These are phyloP conservation scores for Macaranga tanarius DNA, from an alignment of 441 rosid species.

Conservation along the genomic window DNA sequence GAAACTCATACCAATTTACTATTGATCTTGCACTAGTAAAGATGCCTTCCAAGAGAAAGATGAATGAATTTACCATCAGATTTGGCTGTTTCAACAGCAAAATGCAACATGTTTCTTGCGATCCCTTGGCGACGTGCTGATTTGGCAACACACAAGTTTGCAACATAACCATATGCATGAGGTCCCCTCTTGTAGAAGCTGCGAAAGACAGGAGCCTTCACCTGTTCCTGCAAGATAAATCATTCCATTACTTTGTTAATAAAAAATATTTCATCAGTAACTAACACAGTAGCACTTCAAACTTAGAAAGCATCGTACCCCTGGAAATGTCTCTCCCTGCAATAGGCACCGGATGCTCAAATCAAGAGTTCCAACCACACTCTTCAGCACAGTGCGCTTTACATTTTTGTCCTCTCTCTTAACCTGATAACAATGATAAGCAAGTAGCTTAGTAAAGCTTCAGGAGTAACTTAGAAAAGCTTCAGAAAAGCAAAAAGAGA, in stretches of 20 bases:
- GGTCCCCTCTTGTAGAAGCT: slow-evolving; percentile 39
- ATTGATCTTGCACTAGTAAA: slow-evolving; percentile 9
- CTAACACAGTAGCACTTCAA: slow-evolving; percentile 7
- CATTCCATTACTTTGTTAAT: slow-evolving; percentile 14
- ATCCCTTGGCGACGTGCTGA: slow-evolving; percentile 84
- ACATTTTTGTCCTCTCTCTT: slow-evolving; percentile 56
- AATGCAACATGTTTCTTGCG: slow-evolving; percentile 73
- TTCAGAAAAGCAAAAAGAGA: background rate
- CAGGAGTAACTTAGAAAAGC: slow-evolving; percentile 5
- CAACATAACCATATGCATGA: slow-evolving; percentile 64
- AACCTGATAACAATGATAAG: slow-evolving; percentile 43
- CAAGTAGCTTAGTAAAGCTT: background rate
- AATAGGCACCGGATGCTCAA: slow-evolving; percentile 58
- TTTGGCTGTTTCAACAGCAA: slow-evolving; percentile 61
- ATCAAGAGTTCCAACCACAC: slow-evolving; percentile 91
- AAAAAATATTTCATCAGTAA: slow-evolving; percentile 5
- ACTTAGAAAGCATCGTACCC: slow-evolving; percentile 40
- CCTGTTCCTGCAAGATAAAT: slow-evolving; percentile 52
- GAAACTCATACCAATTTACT: background rate
- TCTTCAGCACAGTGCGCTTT: slow-evolving; percentile 63
- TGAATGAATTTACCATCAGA: slow-evolving; percentile 42
- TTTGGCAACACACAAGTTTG: slow-evolving; percentile 71
- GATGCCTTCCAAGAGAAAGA: background rate
- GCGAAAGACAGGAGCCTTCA: slow-evolving; percentile 55
- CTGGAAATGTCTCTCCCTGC: slow-evolving; percentile 83